Base-by-base conservation (phyloP, 2,329 filamentous ascomycete species). In the Septoria linicola region DNA sequence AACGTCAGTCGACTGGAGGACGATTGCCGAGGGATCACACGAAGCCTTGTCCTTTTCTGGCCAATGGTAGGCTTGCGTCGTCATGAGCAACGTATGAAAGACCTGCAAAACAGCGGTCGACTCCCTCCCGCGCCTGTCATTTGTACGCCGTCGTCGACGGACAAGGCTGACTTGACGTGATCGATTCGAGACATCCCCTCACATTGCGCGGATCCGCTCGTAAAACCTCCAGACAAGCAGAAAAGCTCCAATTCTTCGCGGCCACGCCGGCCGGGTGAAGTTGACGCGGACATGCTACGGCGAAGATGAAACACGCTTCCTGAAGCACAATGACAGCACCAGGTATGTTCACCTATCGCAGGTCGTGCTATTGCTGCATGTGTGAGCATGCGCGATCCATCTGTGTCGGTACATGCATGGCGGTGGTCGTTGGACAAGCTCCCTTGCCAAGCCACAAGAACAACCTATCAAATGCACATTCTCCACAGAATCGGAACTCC, bases 241-340 rank as follows among this genome's bases (percentile, higher is more conserved):
- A n/a, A n/a, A n/a, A n/a, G n/a, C 23, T 27, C 23, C 23, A 27
- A 27, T 36, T 41, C n/a, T n/a, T 32, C 37, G 20, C 19, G 30
- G 19, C 39, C 31, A 23, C 47, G 31, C 40, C 39, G 30, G 17
- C 25, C 32, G 48, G 48, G 21, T 36, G 13, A 43, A 31, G 49
- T 46, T 23, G 35, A 37, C 36, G 46, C 30, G 39, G 30, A 42
- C 41, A 31, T 39, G 10, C 44, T 21, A 27, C 27, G 14, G 39
- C 46, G 23, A 34, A 14, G 30, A 19, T 51, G 49, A 51, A 51
- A 51, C 49, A 51, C 49, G 34, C 41, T 20, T 41, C 17, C 34
- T 31, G 37, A 48, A 53, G 50, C 43, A 47, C 43, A 27, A 48
- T 53, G 50, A 53, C 49, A 48, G 42, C 49, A 41, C 17, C 32